Conservation (phyloP, 1,284 basidiomycete genomes). For the Sparassis latifolia region DNA sequence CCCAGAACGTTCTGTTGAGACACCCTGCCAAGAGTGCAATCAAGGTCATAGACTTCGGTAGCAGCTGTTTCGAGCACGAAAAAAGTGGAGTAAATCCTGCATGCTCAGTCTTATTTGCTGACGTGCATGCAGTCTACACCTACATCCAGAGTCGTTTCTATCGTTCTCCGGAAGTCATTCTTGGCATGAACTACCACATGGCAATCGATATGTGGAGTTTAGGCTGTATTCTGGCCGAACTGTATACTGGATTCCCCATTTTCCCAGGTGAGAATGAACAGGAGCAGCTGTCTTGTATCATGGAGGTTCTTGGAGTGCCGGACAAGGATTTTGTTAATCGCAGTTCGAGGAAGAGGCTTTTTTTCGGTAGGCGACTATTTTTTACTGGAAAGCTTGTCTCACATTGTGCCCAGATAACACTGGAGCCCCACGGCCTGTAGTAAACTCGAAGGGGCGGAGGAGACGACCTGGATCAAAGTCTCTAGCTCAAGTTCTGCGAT, state of each 20-base stretch:
- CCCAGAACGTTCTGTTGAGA: slow-evolving; percentile 86
- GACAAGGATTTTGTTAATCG: slow-evolving; percentile 94
- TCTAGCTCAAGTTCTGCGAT: slow-evolving; percentile 82
- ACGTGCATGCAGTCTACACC: slow-evolving; percentile 70
- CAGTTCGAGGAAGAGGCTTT: slow-evolving; percentile 90
- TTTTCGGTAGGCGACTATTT: slow-evolving; percentile 69
- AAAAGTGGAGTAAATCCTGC: slow-evolving; percentile 66
- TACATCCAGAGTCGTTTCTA: slow-evolving; percentile 98
- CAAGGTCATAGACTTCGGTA: slow-evolving; percentile 99
- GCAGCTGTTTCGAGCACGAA: slow-evolving; percentile 97
- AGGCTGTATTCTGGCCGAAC: slow-evolving; percentile 95
- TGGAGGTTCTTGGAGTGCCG: slow-evolving; percentile 96
- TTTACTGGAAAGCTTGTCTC: not conserved
- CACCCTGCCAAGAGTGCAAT: slow-evolving; percentile 96
- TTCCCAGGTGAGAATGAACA: slow-evolving; percentile 99
- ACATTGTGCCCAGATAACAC: slow-evolving; percentile 65
- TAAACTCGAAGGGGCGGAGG: slow-evolving; percentile 94
- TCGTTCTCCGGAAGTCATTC: slow-evolving; percentile 90
- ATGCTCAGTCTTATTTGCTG: slow-evolving; percentile 6
- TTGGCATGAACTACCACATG: slow-evolving; percentile 94
- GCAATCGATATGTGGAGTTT: slow-evolving; percentile 98
- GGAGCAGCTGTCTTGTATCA: slow-evolving; percentile 97
- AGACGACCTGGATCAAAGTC: slow-evolving; percentile 89
- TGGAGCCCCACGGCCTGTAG: slow-evolving; percentile 86
- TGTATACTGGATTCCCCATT: slow-evolving; percentile 98